Base-by-base conservation (phyloP, 1,284 basidiomycete species). In the Apiotrichum laibachii region DNA sequence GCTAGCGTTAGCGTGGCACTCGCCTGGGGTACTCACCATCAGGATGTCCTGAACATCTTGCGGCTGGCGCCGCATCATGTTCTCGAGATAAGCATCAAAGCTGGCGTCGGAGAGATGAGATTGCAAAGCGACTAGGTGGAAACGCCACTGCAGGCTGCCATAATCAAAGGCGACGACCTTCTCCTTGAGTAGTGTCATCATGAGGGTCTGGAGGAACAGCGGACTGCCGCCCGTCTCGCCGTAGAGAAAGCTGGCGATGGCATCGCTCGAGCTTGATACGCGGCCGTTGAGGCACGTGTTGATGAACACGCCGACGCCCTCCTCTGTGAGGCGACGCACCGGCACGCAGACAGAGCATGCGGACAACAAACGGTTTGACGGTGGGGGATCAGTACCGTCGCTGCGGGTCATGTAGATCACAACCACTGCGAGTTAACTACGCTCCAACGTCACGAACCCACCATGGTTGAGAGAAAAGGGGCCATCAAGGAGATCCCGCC, bases 151-250 rank as follows among this genome's bases (percentile, higher is more conserved):
- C 31, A 70, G 50, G 1, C 39, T 46, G 40, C 60, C 67, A 55
- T 63, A 73, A 44, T 72, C 68, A 40, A 69, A 72, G n/a, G 48
- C 54, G 19, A 73, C 60, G 9, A 70, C 69, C 0, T 56, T 31
- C 26, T 72, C 67, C 42, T 70, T 67, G n/a, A 65, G 60, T 45
- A 75, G 49, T 2, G 66, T 67, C 2, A 60, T 57, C 22, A 72
- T 53, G 26, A 75, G 50, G 4, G 68, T 68, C 12, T 66, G 50
- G 3, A 73, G 57, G 54, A 67, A 73, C 8, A 75, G 50, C 1
- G 69, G 70, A 37, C 57, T 67, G 15, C 71, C 70, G 6, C 50
- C 57, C 1, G 70, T 70, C 46, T 73, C 69, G 8, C 67, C 62
- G 50, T 64, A 64, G 0, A 75, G 60, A 43, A 71, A 69, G 53